Conservation (phyloP, 2,329 filamentous ascomycete genomes). For the Calonectria fujianensis region DNA sequence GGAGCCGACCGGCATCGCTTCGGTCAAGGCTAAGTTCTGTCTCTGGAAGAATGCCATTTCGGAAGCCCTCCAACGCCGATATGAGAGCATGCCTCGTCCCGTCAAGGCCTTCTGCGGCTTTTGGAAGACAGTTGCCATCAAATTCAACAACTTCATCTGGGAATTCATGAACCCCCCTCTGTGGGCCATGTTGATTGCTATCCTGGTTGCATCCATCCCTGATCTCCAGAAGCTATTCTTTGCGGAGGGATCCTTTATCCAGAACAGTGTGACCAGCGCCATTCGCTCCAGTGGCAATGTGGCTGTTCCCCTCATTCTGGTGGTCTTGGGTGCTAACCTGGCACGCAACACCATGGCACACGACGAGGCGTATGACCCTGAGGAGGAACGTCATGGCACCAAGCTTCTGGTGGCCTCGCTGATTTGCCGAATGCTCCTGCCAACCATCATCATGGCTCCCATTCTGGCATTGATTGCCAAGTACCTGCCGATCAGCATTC, state of each 20-base stretch:
- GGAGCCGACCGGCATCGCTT: slow-evolving; percentile 62
- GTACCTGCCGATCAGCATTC: slow-evolving; percentile 92
- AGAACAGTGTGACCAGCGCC: slow-evolving; percentile 93
- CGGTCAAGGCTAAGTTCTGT: slow-evolving; percentile 55
- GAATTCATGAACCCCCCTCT: slow-evolving; percentile 99
- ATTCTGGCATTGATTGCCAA: slow-evolving; percentile 91
- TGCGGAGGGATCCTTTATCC: slow-evolving; percentile 89
- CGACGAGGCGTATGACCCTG: slow-evolving; percentile 77
- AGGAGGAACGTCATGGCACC: slow-evolving; percentile 81
- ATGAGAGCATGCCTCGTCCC: slow-evolving; percentile 64
- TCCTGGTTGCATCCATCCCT: slow-evolving; percentile 92
- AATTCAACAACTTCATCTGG: slow-evolving; percentile 82
- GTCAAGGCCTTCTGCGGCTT: slow-evolving; percentile 61
- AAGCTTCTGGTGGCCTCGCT: slow-evolving; percentile 91
- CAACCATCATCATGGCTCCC: slow-evolving; percentile 93
- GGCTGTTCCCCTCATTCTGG: slow-evolving; percentile 94
- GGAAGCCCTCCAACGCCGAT: slow-evolving; percentile 54
- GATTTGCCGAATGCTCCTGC: slow-evolving; percentile 92
- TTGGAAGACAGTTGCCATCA: slow-evolving; percentile 59
- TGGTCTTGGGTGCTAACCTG: slow-evolving; percentile 95
- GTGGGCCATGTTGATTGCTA: slow-evolving; percentile 96
- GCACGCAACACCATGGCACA: slow-evolving; percentile 91
- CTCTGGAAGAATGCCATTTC: slow-evolving; percentile 50
- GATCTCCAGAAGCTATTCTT: slow-evolving; percentile 90
- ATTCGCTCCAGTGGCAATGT: slow-evolving; percentile 90